Percentiles rank a stretch among this genome's conserved stretches.
Conservation (phyloP, 2,329 filamentous ascomycete species). For the Fusarium concolor region DNA sequence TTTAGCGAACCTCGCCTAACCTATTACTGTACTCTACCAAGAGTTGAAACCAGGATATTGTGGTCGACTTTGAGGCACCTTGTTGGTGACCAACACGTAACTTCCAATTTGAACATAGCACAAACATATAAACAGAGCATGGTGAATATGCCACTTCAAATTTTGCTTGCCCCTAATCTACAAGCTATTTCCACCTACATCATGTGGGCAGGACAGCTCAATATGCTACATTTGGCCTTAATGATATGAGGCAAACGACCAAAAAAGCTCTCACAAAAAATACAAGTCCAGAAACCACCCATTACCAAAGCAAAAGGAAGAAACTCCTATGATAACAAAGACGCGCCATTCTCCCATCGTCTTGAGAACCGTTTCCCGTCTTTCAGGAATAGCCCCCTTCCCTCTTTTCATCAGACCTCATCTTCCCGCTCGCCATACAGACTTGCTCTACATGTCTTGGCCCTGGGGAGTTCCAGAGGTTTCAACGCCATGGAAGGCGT, state of each 20-base stretch:
- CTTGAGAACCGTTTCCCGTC: conserved; percentile 30
- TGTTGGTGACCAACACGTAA: no score
- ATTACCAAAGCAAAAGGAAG: conserved; percentile 19
- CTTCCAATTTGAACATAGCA: not conserved
- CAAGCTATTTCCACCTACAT: conserved; percentile 7
- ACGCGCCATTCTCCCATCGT: conserved; percentile 46
- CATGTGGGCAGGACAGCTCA: not conserved
- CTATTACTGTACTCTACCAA: no score
- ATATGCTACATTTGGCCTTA: conserved; percentile 5
- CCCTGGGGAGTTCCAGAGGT: conserved; percentile 52
- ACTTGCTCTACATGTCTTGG: conserved; percentile 49
- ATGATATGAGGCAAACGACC: conserved; percentile 17
- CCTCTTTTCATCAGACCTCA: conserved; percentile 7
- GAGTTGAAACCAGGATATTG: no score
- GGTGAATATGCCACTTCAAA: conserved; percentile 8
- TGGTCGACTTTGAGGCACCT: no score
- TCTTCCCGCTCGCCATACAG: not conserved
- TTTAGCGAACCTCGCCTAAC: no score
- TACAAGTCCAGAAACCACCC: conserved; percentile 20
- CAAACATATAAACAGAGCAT: not conserved
- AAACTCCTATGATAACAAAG: conserved; percentile 26
- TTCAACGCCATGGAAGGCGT: conserved; percentile 78
- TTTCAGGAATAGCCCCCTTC: conserved; percentile 1
- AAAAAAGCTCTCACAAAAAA: conserved; percentile 28
- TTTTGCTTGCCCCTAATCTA: conserved; percentile 20